Evolutionary conservation across 495 filamentous ascomycete genomes (phyloP).

Genomic region (Eremomyces bilateralis): DNA sequence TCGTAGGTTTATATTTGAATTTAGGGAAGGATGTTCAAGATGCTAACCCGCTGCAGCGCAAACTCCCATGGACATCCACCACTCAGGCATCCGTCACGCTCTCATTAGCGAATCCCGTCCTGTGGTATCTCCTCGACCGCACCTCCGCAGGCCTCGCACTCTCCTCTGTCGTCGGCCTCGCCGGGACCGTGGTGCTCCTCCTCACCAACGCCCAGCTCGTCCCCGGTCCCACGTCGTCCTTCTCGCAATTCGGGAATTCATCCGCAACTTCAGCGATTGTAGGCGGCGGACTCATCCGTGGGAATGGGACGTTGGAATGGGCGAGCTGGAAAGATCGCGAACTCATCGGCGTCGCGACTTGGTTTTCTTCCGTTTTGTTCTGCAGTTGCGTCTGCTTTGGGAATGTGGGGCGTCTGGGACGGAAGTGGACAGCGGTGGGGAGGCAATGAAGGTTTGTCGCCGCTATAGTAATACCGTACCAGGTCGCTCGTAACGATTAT

Average conservation of each 20-base stretch:
- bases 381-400: constrained; percentile 91
- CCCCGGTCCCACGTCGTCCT: constrained; percentile 35
- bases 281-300: not conserved
- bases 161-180: constrained; percentile 44
- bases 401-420: constrained; percentile 84
- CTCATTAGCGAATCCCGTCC: constrained; percentile 73
- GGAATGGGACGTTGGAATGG: constrained; percentile 1
- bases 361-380: constrained; percentile 83
- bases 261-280: not conserved
- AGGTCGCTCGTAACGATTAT: too few relatives aligned
- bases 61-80: constrained; percentile 80
- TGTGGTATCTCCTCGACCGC: constrained; percentile 93
- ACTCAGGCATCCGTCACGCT: constrained; percentile 81
- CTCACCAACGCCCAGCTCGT: constrained; percentile 55
- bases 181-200: constrained; percentile 51
- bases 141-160: constrained; percentile 65
- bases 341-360: constrained; percentile 56
- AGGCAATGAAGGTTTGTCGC: too few relatives aligned
- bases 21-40: constrained; percentile 8
- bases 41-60: constrained; percentile 31
- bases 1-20: constrained; percentile 42
- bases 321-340: constrained; percentile 29
- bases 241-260: constrained; percentile 1
- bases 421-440: too few relatives aligned
- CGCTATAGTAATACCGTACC: too few relatives aligned